A percentile compares a stretch with the other conserved stretches of the same genome.
Evolutionary conservation across 176 grass and related monocot species (phyloP).

Genomic region (Zea mays): DNA sequence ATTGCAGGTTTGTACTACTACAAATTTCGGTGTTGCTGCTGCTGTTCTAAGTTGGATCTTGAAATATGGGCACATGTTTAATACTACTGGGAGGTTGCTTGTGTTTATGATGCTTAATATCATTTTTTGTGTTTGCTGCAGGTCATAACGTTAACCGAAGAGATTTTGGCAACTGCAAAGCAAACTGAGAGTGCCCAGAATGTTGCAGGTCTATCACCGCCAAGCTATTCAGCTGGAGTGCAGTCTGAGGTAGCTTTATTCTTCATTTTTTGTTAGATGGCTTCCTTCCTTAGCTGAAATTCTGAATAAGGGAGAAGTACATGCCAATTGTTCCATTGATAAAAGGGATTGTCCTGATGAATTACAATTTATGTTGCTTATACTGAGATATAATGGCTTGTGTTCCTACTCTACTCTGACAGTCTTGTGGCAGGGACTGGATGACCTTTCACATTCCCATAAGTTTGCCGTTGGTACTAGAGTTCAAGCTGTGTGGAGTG

Average conservation of each 20-base stretch:
- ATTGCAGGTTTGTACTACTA: conserved; percentile 81
- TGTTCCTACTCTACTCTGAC: conserved; percentile 2
- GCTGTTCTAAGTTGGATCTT: conserved; percentile 74
- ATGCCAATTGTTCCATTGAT: not conserved
- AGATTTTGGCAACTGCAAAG: conserved; percentile 80
- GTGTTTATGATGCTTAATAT: conserved; percentile 34
- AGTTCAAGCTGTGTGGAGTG: conserved; percentile 85
- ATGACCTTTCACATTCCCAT: conserved; percentile 44
- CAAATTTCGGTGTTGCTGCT: conserved; percentile 72
- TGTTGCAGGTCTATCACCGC: conserved; percentile 37
- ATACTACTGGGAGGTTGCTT: conserved; percentile 17
- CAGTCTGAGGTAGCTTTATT: conserved; percentile 48
- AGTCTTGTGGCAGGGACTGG: conserved; percentile 40
- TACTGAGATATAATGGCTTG: not conserved
- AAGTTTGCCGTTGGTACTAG: conserved; percentile 62
- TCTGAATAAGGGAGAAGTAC: not conserved
- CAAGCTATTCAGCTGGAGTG: conserved; percentile 19
- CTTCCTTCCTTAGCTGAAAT: not conserved
- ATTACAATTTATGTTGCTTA: conserved; percentile 9
- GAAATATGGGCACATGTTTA: conserved; percentile 34
- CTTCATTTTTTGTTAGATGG: not conserved
- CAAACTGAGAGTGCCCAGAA: conserved; percentile 47
- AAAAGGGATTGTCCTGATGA: not conserved
- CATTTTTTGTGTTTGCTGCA: conserved; percentile 38
- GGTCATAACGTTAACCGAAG: conserved; percentile 80